Conservation (phyloP, 345 rosid species). For the Tarenaya hassleriana region DNA sequence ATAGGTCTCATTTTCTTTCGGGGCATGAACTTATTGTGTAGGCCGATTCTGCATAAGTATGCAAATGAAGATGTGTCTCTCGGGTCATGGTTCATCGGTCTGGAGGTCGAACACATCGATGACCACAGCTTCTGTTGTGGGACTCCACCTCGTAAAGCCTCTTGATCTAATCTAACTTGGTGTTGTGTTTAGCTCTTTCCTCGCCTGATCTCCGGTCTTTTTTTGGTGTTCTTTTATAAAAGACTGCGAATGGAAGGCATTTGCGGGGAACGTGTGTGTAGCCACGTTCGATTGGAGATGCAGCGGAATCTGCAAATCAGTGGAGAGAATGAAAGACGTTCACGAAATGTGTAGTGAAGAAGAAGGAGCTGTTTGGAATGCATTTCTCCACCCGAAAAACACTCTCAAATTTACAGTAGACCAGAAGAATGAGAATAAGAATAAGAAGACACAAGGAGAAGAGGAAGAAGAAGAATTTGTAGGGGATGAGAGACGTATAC, state of each 20-base stretch:
- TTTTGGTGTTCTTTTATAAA: constrained; percentile 6
- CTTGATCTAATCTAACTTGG: neutral
- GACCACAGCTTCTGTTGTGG: constrained; percentile 89
- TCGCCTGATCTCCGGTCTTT: constrained; percentile 2
- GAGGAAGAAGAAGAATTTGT: constrained; percentile 18
- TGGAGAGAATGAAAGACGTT: constrained; percentile 76
- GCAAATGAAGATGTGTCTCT: constrained; percentile 97
- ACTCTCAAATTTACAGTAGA: neutral
- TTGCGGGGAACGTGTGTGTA: constrained; percentile 77
- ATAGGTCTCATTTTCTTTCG: neutral
- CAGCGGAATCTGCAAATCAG: constrained; percentile 95
- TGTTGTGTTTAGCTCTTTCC: neutral
- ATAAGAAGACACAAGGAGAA: neutral
- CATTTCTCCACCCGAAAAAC: constrained; percentile 22
- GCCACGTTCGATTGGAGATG: constrained; percentile 99
- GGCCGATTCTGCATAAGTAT: constrained; percentile 83
- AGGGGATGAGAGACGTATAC: constrained; percentile 23
- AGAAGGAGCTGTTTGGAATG: constrained; percentile 80
- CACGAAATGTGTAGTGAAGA: constrained; percentile 90
- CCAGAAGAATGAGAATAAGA: neutral
- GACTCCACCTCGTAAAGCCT: constrained; percentile 80
- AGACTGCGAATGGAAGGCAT: constrained; percentile 99
- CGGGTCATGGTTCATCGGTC: constrained; percentile 95
- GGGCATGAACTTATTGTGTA: constrained; percentile 22
- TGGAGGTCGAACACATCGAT: constrained; percentile 92